A percentile compares a stretch with the other conserved stretches of the same genome.
Evolutionary conservation across 306 rosid species (phyloP).

Genomic region (Vicia sativa): DNA sequence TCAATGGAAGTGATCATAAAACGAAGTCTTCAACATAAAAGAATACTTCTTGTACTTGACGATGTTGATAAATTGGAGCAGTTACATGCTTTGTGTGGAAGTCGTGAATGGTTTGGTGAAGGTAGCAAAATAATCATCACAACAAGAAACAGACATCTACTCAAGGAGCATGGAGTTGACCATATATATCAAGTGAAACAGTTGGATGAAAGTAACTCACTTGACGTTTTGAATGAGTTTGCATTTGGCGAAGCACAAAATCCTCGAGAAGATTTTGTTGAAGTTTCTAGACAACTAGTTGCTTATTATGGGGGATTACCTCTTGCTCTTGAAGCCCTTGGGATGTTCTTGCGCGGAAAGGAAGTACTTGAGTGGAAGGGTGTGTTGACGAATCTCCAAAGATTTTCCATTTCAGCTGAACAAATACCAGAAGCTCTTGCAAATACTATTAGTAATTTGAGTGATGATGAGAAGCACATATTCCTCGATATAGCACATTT

Average conservation of each 20-base stretch:
- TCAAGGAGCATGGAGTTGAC: not conserved
- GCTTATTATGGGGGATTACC: slow-evolving; percentile 18
- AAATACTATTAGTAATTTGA: slow-evolving; percentile 28
- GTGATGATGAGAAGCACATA: slow-evolving; percentile 3
- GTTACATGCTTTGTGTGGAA: slow-evolving; percentile 27
- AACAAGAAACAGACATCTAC: slow-evolving; percentile 8
- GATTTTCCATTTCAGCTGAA: not conserved
- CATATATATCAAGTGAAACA: not conserved
- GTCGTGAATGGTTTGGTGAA: slow-evolving; percentile 14
- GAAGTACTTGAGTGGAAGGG: not conserved
- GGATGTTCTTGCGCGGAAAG: not conserved
- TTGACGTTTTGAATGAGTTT: not conserved
- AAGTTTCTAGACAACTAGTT: slow-evolving; percentile 1
- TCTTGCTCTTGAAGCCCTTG: slow-evolving; percentile 27
- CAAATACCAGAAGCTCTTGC: not conserved
- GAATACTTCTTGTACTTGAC: slow-evolving; percentile 32
- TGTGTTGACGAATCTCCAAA: not conserved
- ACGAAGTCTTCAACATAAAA: not conserved
- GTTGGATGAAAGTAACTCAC: not conserved
- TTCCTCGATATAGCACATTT: slow-evolving; percentile 42
- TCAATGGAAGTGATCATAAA: not conserved
- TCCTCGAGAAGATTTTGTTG: not conserved
- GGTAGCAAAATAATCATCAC: slow-evolving; percentile 35
- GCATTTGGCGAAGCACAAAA: slow-evolving; percentile 8
- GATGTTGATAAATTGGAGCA: slow-evolving; percentile 14